Percentiles rank a stretch among this genome's conserved stretches.
phyloP scores from a whole-genome alignment of 2,329 filamentous ascomycete genomes.

The Lecanicillium sp. region DNA sequence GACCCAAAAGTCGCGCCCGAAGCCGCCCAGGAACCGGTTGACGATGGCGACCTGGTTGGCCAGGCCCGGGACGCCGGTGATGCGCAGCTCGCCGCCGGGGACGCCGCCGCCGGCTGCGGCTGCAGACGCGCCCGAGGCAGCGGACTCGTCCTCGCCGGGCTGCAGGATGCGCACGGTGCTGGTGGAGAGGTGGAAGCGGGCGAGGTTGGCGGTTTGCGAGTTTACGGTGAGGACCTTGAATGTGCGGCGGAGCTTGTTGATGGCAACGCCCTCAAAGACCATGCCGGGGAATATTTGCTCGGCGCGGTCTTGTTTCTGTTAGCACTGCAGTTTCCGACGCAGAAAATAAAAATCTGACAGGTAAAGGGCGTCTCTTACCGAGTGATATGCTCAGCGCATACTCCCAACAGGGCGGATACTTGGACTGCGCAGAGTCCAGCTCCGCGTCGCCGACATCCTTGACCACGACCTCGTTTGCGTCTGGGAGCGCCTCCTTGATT shows the following conservation, averaged over 20 bases:
- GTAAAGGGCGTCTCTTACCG: conserved; percentile 15
- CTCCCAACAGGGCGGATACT: conserved; percentile 28
- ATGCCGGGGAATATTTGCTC: conserved; percentile 66
- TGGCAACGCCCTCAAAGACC: conserved; percentile 53
- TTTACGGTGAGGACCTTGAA: conserved; percentile 56
- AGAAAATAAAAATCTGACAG: background rate
- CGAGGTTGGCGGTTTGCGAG: conserved; percentile 33
- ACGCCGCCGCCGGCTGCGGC: conserved; percentile 8
- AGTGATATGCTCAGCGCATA: conserved; percentile 23
- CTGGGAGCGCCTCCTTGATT: conserved; percentile 46
- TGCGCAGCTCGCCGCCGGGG: conserved; percentile 27
- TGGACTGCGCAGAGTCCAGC: conserved; percentile 15
- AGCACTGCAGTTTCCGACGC: background rate
- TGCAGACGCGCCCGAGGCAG: conserved; percentile 11
- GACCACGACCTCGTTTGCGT: conserved; percentile 51
- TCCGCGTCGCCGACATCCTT: conserved; percentile 45
- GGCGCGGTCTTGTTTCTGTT: conserved; percentile 39
- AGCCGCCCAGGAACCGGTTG: conserved; percentile 57
- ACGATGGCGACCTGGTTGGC: conserved; percentile 54
- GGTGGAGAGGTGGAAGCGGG: conserved; percentile 31
- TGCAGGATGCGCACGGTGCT: conserved; percentile 30
- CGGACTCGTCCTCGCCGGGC: conserved; percentile 16
- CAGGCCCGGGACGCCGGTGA: conserved; percentile 61
- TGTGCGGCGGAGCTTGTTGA: conserved; percentile 21
- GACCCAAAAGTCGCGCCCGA: conserved; percentile 31